Evolutionary conservation across 2,329 filamentous ascomycete genomes (phyloP), one percentile per base, ranked within the genome.

Genomic region (Penicillium sp.): DNA sequence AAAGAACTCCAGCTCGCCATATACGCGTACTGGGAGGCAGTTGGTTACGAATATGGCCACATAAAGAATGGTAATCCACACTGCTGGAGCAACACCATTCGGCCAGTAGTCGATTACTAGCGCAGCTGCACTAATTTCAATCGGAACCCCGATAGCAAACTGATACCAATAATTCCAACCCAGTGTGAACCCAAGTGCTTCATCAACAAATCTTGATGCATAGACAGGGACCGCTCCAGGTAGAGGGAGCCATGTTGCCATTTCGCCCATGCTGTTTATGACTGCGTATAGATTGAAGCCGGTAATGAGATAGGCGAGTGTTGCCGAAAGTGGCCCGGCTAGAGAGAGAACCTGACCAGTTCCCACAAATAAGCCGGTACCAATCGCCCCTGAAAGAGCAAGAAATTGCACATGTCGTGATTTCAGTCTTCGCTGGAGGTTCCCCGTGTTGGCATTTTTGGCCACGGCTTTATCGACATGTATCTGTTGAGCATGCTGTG

Each of bases 81-180:
- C 55, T 15, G 54, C 52, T 33, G 60, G 32, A 46, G 53, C 36
- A 37, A 63, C n/a, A 33, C 49, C 49, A 46, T 63, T 47, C 17
- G 61, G 52, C 61, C 60, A 56, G 64, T 76, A 80, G 54, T 78
- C 72, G 8, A 80, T 71, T 46, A 80, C 71, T 12, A 79, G 68
- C n/a, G 72, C 75, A 18, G 75, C 75, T 5, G 70, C 76, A 3
- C 74, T 79, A 17, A 80, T 71, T 51, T 80, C 78, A 54, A 78
- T 73, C 2, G 75, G 74, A n/a, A 79, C 75, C 2, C 74, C 76
- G 45, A 80, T 78, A 27, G 76, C 75, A n/a, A 77, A 75, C 47
- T 78, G 55, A 37, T 58, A 58, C 53, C 75, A 81, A 59, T 80
- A 81, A 43, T 80, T 79, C 77, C 77, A 81, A 9, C 78, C 75